phyloP scores from a whole-genome alignment of 1,284 basidiomycete genomes.

The Peniophora sp. region DNA sequence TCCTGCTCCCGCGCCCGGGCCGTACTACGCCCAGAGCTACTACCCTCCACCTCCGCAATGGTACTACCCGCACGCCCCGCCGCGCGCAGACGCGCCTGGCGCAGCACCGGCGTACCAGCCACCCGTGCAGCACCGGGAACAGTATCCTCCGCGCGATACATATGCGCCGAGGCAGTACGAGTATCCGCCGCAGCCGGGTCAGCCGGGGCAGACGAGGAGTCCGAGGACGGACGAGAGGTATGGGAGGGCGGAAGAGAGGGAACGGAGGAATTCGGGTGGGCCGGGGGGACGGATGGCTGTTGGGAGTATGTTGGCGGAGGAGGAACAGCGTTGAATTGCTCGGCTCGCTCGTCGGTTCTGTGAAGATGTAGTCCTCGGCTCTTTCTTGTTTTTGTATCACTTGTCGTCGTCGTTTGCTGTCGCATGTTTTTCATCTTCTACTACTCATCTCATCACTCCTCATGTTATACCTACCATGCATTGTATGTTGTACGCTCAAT shows the following conservation, averaged over 20 bases:
- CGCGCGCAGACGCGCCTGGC: constrained; percentile 14
- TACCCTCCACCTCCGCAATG: constrained; percentile 16
- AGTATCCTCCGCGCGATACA: constrained; percentile 3
- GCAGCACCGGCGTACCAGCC: constrained; percentile 10
- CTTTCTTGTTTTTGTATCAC: too few relatives aligned
- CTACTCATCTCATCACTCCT: too few relatives aligned
- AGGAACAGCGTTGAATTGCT: constrained; percentile 11
- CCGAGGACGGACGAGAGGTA: constrained; percentile 11
- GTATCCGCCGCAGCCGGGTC: constrained; percentile 12
- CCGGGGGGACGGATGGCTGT: constrained; percentile 49
- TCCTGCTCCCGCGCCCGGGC: too few relatives aligned
- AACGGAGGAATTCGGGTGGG: constrained; percentile 21
- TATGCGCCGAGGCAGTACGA: constrained; percentile 4
- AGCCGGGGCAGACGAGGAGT: constrained; percentile 10
- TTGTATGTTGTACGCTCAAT: too few relatives aligned
- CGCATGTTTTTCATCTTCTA: too few relatives aligned
- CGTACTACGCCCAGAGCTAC: constrained; percentile 16
- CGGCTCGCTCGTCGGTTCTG: not conserved
- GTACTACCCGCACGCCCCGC: constrained; percentile 5
- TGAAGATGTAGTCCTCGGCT: too few relatives aligned
- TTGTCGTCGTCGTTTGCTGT: too few relatives aligned
- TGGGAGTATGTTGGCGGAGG: constrained; percentile 61
- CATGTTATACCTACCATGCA: too few relatives aligned
- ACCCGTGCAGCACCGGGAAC: constrained; percentile 6
- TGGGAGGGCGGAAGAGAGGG: constrained; percentile 14